phyloP scores from a whole-genome alignment of 176 grass and related monocot genomes.

The Zoysia japonica region DNA sequence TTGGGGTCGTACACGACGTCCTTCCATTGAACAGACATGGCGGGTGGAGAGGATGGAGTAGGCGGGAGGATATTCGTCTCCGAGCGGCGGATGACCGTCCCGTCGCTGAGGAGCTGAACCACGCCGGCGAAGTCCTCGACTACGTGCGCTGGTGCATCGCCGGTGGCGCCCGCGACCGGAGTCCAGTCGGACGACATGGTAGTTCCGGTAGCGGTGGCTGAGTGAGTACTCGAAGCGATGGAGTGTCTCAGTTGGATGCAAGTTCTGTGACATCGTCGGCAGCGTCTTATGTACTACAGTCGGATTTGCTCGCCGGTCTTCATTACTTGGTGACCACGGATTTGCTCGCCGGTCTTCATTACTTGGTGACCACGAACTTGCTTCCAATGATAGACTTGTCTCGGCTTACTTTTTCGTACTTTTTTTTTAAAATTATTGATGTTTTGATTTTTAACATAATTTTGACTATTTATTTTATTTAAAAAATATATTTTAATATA shows the following conservation, averaged over 20 bases:
- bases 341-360: neutral
- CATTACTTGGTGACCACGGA: neutral
- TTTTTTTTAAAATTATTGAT: too few species aligned
- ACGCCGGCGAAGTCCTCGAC: neutral
- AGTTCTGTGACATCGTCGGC: neutral
- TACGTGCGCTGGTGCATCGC: slow-evolving; percentile 8
- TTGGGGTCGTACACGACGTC: slow-evolving; percentile 33
- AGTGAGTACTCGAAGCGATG: neutral
- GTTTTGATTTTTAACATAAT: too few species aligned
- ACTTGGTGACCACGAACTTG: neutral
- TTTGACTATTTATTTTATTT: too few species aligned
- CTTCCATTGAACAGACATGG: slow-evolving; percentile 15
- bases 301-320: neutral
- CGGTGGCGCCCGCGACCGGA: neutral
- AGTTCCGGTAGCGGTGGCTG: neutral
- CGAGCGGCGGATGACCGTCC: slow-evolving; percentile 19
- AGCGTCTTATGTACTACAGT: neutral
- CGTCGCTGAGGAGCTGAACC: slow-evolving; percentile 38
- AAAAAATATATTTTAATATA: too few species aligned
- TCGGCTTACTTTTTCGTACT: too few species aligned
- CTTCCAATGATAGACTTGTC: neutral
- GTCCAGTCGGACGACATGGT: slow-evolving; percentile 11
- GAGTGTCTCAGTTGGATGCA: neutral
- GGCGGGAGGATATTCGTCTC: neutral
- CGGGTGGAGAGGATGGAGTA: neutral